Evolutionary conservation across 345 rosid genomes (phyloP).

Genomic region (Ailanthus altissimus): DNA sequence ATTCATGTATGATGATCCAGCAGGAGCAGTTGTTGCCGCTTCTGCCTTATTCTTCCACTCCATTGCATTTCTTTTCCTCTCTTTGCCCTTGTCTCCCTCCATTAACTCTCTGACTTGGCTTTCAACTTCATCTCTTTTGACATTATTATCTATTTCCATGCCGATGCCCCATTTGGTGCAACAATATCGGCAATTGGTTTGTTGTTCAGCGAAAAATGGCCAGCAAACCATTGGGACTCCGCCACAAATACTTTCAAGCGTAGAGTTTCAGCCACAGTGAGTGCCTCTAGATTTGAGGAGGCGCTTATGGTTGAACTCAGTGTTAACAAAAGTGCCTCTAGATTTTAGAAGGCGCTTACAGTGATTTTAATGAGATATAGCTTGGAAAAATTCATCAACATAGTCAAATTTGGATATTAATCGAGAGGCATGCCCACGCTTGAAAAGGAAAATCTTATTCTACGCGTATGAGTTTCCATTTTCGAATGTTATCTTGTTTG

Average conservation of each 20-base stretch:
- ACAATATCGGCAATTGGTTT: constrained; percentile 48
- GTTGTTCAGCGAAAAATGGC: constrained; percentile 74
- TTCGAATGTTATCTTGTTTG: too few species aligned
- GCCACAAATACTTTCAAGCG: constrained; percentile 40
- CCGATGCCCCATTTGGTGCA: constrained; percentile 63
- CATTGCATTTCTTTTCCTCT: constrained; percentile 47
- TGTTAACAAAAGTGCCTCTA: constrained; percentile 55
- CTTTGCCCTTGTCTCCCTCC: constrained; percentile 51
- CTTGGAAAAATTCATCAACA: too few species aligned
- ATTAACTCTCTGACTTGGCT: constrained; percentile 49
- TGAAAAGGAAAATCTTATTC: too few species aligned
- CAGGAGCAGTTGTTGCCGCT: constrained; percentile 20
- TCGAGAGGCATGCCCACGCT: too few species aligned
- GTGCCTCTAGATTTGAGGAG: constrained; percentile 40
- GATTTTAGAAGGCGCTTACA: constrained; percentile 51
- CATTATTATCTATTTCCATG: constrained; percentile 55
- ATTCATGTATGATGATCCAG: constrained; percentile 41
- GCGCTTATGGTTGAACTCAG: constrained; percentile 48
- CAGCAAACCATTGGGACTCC: constrained; percentile 65
- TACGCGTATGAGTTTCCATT: too few species aligned
- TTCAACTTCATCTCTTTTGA: constrained; percentile 54
- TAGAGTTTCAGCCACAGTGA: constrained; percentile 71
- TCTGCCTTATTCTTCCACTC: constrained; percentile 47
- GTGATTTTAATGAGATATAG: too few species aligned
- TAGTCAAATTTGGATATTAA: too few species aligned